Evolutionary conservation across 2,329 filamentous ascomycete genomes (phyloP).

Genomic region (Botrytis fabae): DNA sequence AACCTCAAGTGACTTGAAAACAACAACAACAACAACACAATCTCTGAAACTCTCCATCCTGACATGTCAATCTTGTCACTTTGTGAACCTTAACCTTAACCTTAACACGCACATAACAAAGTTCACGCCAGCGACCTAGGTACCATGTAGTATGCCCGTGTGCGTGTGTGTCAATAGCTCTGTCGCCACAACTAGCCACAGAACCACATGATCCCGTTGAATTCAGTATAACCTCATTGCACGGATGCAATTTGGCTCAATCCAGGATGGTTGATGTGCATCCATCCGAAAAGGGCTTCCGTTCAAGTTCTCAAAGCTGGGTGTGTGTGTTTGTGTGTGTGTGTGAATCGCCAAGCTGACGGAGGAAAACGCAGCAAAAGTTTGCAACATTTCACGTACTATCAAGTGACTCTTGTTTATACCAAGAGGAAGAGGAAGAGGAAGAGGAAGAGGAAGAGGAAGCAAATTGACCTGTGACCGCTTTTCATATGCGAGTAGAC

Average conservation of each 20-base stretch:
- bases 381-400: background rate
- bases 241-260: background rate
- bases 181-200: constrained; percentile 2
- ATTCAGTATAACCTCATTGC: background rate
- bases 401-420: background rate
- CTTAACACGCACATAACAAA: background rate
- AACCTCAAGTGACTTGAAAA: background rate
- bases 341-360: background rate
- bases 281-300: background rate
- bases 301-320: background rate
- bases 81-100: background rate
- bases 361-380: background rate
- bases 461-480: background rate
- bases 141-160: background rate
- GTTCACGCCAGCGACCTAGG: background rate
- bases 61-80: background rate
- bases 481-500: constrained; percentile 1
- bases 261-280: background rate
- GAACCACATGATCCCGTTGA: background rate
- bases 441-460: background rate
- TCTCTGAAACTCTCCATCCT: background rate
- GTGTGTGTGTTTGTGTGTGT: background rate
- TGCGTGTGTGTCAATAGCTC: background rate
- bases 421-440: background rate
- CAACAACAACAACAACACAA: background rate